Evolutionary conservation across 768 basidiomycete genomes (phyloP), one percentile per base, ranked within the genome.

Genomic region (Exsudoporus frostii): DNA sequence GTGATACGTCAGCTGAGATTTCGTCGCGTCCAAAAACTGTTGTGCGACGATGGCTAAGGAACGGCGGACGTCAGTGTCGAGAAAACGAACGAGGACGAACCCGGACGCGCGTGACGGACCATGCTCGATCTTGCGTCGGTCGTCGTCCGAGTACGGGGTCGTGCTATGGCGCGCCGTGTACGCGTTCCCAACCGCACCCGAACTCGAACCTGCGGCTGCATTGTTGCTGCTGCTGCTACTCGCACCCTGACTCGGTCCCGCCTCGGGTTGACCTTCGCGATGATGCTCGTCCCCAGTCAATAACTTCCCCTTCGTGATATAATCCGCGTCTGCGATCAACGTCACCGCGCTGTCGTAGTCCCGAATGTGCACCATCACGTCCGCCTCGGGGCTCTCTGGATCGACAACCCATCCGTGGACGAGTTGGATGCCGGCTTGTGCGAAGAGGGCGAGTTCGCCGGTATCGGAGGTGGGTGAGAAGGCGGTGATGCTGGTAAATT

Each of bases 1-100:
- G 49, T 91, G 79, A 62, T 95, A 95, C 0, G 92, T 95, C 50
- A 96, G 69, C 63, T 97, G 94, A 2, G 90, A 91, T 54, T 81
- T 78, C 0, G 88, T 86, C 17, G 71, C 71, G 48, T 88, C 79
- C 44, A 97, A 74, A 69, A 90, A 92, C 11, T 76, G 71, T 11
- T 82, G 83, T 29, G 91, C 77, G 34, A 79, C 70, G 53, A 89
- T 73, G 0, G 92, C 91, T 93, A 45, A 20, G n/a, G n/a, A n/a
- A n/a, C n/a, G n/a, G n/a, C n/a, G n/a, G n/a, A n/a, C n/a, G n/a
- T n/a, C n/a, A n/a, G n/a, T n/a, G n/a, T n/a, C n/a, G n/a, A n/a
- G n/a, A n/a, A n/a, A n/a, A n/a, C n/a, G n/a, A n/a, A n/a, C n/a
- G n/a, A n/a, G n/a, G n/a, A n/a, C n/a, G n/a, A n/a, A n/a, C n/a